Conservation (phyloP, 164 flowering plant genomes). For the Tinospora cordifolia region DNA sequence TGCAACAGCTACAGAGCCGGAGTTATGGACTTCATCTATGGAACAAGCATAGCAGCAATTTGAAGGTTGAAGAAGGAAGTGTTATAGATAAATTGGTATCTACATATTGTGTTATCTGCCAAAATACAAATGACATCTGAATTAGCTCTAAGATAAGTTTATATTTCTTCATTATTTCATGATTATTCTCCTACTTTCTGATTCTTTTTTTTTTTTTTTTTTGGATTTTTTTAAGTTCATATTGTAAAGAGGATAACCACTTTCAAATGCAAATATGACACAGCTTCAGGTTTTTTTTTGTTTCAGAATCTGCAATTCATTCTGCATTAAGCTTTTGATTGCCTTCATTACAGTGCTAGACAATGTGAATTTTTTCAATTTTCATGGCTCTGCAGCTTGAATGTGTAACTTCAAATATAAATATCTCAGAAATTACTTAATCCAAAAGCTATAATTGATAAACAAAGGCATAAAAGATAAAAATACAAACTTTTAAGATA, state of each 20-base stretch:
- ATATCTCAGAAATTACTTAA: too few species aligned
- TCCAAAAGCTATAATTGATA: too few species aligned
- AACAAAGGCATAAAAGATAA: too few species aligned
- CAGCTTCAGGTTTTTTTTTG: background rate
- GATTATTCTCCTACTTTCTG: too few species aligned
- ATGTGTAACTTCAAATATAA: too few species aligned
- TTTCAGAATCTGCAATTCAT: too few species aligned
- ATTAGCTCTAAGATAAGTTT: background rate
- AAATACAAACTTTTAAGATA: too few species aligned
- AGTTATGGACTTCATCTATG: slow-evolving; percentile 71
- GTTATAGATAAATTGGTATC: slow-evolving; percentile 44
- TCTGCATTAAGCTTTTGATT: background rate
- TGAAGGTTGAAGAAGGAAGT: slow-evolving; percentile 66
- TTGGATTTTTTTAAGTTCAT: too few species aligned
- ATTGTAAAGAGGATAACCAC: background rate
- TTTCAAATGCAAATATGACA: background rate
- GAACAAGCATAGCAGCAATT: slow-evolving; percentile 57
- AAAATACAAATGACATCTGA: slow-evolving; percentile 6
- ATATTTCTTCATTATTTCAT: too few species aligned
- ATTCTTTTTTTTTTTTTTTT: background rate
- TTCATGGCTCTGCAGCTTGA: too few species aligned
- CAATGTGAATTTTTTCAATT: too few species aligned
- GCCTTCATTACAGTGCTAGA: too few species aligned
- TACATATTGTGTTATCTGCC: slow-evolving; percentile 46
- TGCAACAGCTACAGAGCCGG: slow-evolving; percentile 34